A percentile compares a stretch with the other conserved stretches of the same genome.
These are phyloP conservation scores for Sextonia rubra DNA, from an alignment of 164 flowering plant species.

Conservation along the genomic window DNA sequence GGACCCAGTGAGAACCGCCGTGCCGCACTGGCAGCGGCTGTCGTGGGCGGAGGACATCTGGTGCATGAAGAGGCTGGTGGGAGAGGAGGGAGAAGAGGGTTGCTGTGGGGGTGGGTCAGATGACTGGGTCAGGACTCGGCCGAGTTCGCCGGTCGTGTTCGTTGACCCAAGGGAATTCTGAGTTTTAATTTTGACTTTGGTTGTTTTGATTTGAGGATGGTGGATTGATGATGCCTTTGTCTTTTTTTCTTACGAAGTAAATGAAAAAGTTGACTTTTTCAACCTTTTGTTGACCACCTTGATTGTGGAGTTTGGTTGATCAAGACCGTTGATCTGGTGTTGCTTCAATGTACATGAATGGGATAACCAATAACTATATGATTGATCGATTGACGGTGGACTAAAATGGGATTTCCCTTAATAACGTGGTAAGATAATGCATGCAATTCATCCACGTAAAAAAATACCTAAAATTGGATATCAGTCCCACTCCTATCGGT, in stretches of 20 bases:
- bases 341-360: too few relatives aligned
- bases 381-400: too few relatives aligned
- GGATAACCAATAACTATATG: too few relatives aligned
- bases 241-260: too few relatives aligned
- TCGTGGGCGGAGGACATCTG: constrained; percentile 68
- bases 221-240: too few relatives aligned
- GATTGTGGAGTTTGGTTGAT: too few relatives aligned
- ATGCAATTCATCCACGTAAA: too few relatives aligned
- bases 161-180: constrained; percentile 76
- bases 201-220: neutral
- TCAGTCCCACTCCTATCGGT: too few relatives aligned
- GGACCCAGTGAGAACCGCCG: constrained; percentile 47
- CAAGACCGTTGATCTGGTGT: too few relatives aligned
- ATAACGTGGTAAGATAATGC: too few relatives aligned
- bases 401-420: too few relatives aligned
- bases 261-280: neutral
- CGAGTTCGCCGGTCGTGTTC: constrained; percentile 21
- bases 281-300: neutral
- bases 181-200: constrained; percentile 5
- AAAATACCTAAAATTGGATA: too few relatives aligned
- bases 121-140: constrained; percentile 34
- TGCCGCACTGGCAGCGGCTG: constrained; percentile 66
- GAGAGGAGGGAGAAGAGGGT: constrained; percentile 1
- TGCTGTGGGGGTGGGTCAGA: constrained; percentile 2
- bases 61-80: constrained; percentile 60